A percentile compares a stretch with the other conserved stretches of the same genome.
These are phyloP conservation scores for Sporormia fimetaria DNA, from an alignment of 495 filamentous ascomycete species.

Conservation along the genomic window DNA sequence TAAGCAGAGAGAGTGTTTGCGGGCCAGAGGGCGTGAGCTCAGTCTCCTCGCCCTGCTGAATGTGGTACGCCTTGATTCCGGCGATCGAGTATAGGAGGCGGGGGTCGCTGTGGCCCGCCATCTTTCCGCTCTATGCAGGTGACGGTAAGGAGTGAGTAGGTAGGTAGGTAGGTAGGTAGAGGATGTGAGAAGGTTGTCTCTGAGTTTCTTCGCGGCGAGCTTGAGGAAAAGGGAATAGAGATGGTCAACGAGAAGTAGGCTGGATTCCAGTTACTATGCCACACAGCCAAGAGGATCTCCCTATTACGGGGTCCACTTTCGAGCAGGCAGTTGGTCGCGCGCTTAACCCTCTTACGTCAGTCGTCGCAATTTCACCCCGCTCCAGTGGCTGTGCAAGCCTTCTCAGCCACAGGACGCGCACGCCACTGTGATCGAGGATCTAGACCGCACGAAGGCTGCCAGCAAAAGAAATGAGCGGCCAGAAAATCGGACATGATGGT, in stretches of 20 bases:
- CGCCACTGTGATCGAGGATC: too few species aligned
- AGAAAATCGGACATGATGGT: too few species aligned
- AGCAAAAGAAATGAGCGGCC: too few species aligned
- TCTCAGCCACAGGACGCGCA: too few species aligned
- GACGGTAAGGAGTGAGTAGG: background rate
- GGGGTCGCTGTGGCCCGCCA: slow-evolving; percentile 51
- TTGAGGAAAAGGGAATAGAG: background rate
- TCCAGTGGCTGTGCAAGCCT: too few species aligned
- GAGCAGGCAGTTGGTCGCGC: too few species aligned
- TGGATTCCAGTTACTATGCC: too few species aligned
- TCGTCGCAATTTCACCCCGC: too few species aligned
- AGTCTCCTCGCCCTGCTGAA: slow-evolving; percentile 76
- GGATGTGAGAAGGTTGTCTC: background rate
- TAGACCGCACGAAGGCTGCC: too few species aligned
- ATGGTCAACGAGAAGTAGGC: background rate
- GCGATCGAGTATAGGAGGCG: slow-evolving; percentile 73
- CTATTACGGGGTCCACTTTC: too few species aligned
- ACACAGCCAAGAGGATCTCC: too few species aligned
- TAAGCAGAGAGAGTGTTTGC: slow-evolving; percentile 79
- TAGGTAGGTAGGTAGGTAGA: background rate
- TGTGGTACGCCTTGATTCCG: slow-evolving; percentile 75
- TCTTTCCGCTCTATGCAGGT: slow-evolving; percentile 15
- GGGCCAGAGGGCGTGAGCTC: slow-evolving; percentile 72
- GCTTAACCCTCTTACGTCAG: background rate
- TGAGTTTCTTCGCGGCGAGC: background rate